A percentile compares a stretch with the other conserved stretches of the same genome.
Evolutionary conservation across 495 filamentous ascomycete genomes (phyloP).

Genomic region (Mycothermus thermophilus): DNA sequence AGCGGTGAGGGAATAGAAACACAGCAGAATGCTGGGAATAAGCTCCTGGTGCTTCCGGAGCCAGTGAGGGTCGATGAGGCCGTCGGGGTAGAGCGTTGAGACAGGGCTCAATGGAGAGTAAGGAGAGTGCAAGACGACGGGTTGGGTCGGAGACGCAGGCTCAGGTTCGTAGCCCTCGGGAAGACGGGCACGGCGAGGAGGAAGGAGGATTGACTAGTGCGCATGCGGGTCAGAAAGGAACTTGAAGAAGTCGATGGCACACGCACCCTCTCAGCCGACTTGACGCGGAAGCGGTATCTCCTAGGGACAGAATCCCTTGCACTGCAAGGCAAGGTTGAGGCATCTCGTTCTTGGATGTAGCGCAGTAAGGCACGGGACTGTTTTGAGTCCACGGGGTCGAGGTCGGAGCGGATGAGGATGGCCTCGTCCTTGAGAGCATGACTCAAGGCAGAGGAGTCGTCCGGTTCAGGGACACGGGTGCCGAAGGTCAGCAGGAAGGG

Average conservation of each 20-base stretch:
- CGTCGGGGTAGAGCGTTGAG: slow-evolving; percentile 75
- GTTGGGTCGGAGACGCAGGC: slow-evolving; percentile 28
- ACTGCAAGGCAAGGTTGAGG: slow-evolving; percentile 46
- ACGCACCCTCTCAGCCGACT: slow-evolving; percentile 64
- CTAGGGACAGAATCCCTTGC: slow-evolving; percentile 25
- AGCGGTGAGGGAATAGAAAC: slow-evolving; percentile 55
- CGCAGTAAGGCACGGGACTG: slow-evolving; percentile 52
- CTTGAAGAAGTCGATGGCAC: background rate
- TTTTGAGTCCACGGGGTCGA: slow-evolving; percentile 48
- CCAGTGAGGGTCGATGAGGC: slow-evolving; percentile 69
- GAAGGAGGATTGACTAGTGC: slow-evolving; percentile 35
- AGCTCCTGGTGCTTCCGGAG: slow-evolving; percentile 70
- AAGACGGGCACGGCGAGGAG: slow-evolving; percentile 36
- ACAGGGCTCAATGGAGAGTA: slow-evolving; percentile 73
- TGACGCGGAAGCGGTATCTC: slow-evolving; percentile 47
- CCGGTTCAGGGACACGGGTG: slow-evolving; percentile 32
- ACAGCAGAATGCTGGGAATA: slow-evolving; percentile 65
- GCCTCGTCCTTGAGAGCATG: slow-evolving; percentile 45
- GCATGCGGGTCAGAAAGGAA: background rate
- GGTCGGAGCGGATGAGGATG: slow-evolving; percentile 49
- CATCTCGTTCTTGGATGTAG: slow-evolving; percentile 55
- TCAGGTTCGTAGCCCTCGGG: slow-evolving; percentile 34
- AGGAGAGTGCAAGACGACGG: slow-evolving; percentile 61
- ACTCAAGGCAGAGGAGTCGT: slow-evolving; percentile 24
- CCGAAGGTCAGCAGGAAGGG: slow-evolving; percentile 71